A percentile compares a stretch with the other conserved stretches of the same genome.
Evolutionary conservation across 2,329 filamentous ascomycete genomes (phyloP).

Genomic region (Aspergillus sp.): DNA sequence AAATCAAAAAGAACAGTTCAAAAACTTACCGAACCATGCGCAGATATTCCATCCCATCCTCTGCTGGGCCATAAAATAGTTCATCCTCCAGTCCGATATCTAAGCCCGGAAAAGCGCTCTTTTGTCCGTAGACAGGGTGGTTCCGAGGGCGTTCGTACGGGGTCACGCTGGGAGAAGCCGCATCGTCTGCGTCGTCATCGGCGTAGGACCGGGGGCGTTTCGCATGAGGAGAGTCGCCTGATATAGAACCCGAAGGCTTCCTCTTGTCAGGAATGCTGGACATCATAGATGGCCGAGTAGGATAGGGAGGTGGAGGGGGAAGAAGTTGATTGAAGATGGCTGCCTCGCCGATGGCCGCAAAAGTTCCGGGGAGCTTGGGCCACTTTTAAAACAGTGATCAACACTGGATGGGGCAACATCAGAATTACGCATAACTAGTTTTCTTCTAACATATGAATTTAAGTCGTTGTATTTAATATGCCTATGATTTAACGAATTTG

Average conservation of each 20-base stretch:
- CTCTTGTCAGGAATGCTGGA: slow-evolving; percentile 30
- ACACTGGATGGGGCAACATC: no score
- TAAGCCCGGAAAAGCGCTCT: slow-evolving; percentile 64
- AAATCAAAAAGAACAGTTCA: slow-evolving; percentile 24
- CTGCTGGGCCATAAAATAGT: slow-evolving; percentile 62
- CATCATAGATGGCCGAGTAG: slow-evolving; percentile 5
- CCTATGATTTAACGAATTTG: no score
- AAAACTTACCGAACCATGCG: slow-evolving; percentile 62
- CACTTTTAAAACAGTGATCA: slow-evolving; percentile 3
- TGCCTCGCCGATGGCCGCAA: neutral
- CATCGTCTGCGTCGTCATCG: slow-evolving; percentile 23
- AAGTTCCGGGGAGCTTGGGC: slow-evolving; percentile 20
- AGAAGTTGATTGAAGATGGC: slow-evolving; percentile 1
- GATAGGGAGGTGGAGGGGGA: slow-evolving; percentile 8
- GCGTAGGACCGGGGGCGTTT: slow-evolving; percentile 29
- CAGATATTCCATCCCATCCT: slow-evolving; percentile 66
- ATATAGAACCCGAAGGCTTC: slow-evolving; percentile 17
- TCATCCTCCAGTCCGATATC: slow-evolving; percentile 48
- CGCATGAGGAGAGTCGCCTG: slow-evolving; percentile 11
- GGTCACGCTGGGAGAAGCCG: slow-evolving; percentile 6
- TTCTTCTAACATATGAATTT: no score
- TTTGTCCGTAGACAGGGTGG: slow-evolving; percentile 66
- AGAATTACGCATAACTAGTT: no score
- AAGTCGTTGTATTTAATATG: no score
- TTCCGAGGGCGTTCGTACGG: slow-evolving; percentile 40